Evolutionary conservation across 176 grass and related monocot species (phyloP).

Genomic region (Chloris gayana): DNA sequence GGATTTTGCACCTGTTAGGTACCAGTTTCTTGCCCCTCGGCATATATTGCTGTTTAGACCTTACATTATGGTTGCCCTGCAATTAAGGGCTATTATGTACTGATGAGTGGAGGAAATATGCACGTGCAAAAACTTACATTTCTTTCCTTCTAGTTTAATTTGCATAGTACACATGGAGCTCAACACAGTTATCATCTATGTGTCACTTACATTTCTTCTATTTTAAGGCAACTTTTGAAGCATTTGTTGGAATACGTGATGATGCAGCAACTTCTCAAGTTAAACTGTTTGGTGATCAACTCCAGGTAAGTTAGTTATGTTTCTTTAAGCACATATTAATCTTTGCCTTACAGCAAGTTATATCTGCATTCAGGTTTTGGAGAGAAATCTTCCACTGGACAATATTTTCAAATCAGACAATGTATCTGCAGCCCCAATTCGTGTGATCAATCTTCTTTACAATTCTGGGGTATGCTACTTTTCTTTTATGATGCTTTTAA

Average conservation of each 20-base stretch:
- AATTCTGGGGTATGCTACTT: conserved; percentile 80
- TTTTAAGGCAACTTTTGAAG: conserved; percentile 86
- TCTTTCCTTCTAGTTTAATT: background rate
- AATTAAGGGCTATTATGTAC: background rate
- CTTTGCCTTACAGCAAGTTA: conserved; percentile 30
- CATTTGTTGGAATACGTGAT: conserved; percentile 87
- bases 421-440: conserved; percentile 90
- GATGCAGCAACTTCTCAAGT: conserved; percentile 84
- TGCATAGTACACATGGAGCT: background rate
- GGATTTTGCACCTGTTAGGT: background rate
- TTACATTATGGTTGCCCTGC: background rate
- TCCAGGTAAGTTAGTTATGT: conserved; percentile 46
- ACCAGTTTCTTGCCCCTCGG: background rate
- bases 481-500: background rate
- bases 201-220: conserved; percentile 28
- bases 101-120: background rate
- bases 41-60: background rate
- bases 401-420: conserved; percentile 83
- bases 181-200: background rate
- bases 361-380: conserved; percentile 63
- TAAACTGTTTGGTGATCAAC: conserved; percentile 80
- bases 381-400: conserved; percentile 93
- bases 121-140: background rate
- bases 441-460: conserved; percentile 89
- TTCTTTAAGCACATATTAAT: conserved; percentile 12